phyloP scores from a whole-genome alignment of 2,329 filamentous ascomycete species.

The Niveomyces coronatus region DNA sequence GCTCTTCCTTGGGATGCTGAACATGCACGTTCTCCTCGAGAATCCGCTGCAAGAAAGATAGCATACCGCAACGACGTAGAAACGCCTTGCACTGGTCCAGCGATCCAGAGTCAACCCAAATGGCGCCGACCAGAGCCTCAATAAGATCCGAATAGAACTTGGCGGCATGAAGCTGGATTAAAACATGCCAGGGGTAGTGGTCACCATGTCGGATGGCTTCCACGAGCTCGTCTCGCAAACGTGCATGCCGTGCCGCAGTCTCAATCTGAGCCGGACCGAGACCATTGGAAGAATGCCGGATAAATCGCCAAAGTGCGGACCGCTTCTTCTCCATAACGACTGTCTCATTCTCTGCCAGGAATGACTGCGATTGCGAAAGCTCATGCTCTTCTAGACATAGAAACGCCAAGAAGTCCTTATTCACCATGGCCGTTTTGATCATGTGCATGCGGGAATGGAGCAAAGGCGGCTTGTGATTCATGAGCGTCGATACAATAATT shows the following conservation, averaged over 20 bases:
- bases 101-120: conserved; percentile 70
- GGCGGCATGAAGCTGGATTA: conserved; percentile 53
- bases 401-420: conserved; percentile 71
- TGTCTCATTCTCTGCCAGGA: conserved; percentile 10
- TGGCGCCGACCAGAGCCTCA: conserved; percentile 69
- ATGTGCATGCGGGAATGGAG: conserved; percentile 57
- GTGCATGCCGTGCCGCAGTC: conserved; percentile 34
- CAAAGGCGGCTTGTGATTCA: conserved; percentile 31
- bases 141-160: conserved; percentile 82
- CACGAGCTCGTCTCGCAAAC: conserved; percentile 38
- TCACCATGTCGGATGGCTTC: conserved; percentile 36
- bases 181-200: conserved; percentile 66
- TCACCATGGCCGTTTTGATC: conserved; percentile 66
- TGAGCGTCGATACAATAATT: conserved; percentile 57
- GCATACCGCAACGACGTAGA: conserved; percentile 52
- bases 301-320: conserved; percentile 56
- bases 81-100: conserved; percentile 50
- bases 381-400: conserved; percentile 49
- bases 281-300: conserved; percentile 45
- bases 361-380: conserved; percentile 13
- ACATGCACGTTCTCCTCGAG: conserved; percentile 48
- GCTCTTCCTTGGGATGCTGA: conserved; percentile 55
- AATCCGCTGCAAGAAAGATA: conserved; percentile 51
- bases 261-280: conserved; percentile 37
- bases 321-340: conserved; percentile 14